Conservation (phyloP, 768 basidiomycete genomes). For the Pleurotus citrinopileatus region DNA sequence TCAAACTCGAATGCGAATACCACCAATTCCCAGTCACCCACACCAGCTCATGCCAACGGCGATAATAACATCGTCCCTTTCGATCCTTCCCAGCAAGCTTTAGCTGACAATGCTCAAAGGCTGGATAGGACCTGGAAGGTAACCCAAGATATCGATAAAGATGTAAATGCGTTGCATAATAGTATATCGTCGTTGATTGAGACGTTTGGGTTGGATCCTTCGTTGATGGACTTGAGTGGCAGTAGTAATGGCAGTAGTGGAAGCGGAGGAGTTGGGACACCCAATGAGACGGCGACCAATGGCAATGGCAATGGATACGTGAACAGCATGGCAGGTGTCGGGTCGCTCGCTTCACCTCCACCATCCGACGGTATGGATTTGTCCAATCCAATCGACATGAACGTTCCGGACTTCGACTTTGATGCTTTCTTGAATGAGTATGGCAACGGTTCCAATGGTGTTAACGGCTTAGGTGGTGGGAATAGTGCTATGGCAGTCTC, state of each 20-base stretch:
- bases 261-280: conserved; percentile 1
- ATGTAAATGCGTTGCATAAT: conserved; percentile 66
- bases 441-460: conserved; percentile 11
- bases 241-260: not conserved
- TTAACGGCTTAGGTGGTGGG: not conserved
- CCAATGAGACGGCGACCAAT: conserved; percentile 3
- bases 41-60: conserved; percentile 17
- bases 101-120: conserved; percentile 26
- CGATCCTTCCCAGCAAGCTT: conserved; percentile 21
- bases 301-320: not conserved
- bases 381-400: conserved; percentile 2
- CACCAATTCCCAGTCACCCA: no score
- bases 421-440: conserved; percentile 21
- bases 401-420: conserved; percentile 19
- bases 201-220: conserved; percentile 63
- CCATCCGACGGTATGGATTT: conserved; percentile 17
- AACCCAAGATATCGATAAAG: conserved; percentile 63
- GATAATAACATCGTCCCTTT: conserved; percentile 25
- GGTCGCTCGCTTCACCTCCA: conserved; percentile 13
- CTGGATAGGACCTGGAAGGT: conserved; percentile 58
- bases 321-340: conserved; percentile 3
- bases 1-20: no score
- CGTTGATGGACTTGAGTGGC: conserved; percentile 19
- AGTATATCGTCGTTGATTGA: conserved; percentile 73
- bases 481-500: not conserved